phyloP scores from a whole-genome alignment of 2,329 filamentous ascomycete genomes.

The Phialophora tarda region DNA sequence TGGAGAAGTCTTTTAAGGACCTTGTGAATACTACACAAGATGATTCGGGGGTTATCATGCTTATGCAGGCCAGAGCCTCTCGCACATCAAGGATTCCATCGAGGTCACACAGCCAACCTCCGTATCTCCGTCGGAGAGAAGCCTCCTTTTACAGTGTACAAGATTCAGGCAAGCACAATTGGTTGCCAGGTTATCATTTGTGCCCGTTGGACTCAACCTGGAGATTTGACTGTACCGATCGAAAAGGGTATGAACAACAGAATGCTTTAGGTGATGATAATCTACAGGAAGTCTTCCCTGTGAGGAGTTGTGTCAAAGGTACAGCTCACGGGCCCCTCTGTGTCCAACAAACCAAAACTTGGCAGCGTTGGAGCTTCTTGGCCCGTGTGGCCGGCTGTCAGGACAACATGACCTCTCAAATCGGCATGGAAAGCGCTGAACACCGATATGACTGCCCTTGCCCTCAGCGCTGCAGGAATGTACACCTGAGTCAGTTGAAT shows the following conservation, averaged over 20 bases:
- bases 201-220: conserved; percentile 6
- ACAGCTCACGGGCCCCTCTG: background rate
- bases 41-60: conserved; percentile 10
- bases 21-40: conserved; percentile 1
- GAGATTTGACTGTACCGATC: background rate
- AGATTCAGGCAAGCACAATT: background rate
- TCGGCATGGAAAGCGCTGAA: background rate
- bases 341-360: background rate
- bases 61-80: conserved; percentile 7
- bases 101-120: conserved; percentile 11
- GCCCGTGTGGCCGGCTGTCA: background rate
- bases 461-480: conserved; percentile 14
- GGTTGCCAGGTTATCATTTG: conserved; percentile 4
- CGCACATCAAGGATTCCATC: background rate
- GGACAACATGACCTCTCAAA: background rate
- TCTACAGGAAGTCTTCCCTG: background rate
- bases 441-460: background rate
- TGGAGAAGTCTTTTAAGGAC: background rate
- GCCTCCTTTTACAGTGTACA: background rate
- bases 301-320: conserved; percentile 10
- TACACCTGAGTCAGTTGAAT: conserved; percentile 12
- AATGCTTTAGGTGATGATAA: background rate
- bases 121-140: background rate
- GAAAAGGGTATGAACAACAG: no score
- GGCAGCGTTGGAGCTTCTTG: background rate